Evolutionary conservation across 106 monocot genomes (phyloP), one percentile per base, ranked within the genome.

Genomic region (Apostasia shenzhenica): DNA sequence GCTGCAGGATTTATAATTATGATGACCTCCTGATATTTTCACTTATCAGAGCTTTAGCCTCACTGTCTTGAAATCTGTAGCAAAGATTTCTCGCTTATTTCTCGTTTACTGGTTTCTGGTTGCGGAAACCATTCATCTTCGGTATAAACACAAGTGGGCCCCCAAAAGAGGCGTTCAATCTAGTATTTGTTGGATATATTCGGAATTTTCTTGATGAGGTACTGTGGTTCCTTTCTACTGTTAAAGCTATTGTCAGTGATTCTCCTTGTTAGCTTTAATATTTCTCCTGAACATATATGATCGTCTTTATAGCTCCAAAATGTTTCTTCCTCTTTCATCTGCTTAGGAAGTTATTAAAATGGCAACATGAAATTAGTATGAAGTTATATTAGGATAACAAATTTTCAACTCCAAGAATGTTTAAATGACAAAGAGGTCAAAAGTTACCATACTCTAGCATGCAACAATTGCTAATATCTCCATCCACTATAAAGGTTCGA

Each of bases 101-200:
- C 26, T 26, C 26, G 26, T 26, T 26, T 26, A 26, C 26, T 26
- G 26, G 26, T 26, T 26, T 26, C 37, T 81, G 73, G 55, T 63
- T 75, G 78, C 66, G 85, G 88, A 61, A 76, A 55, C 41, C 46
- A 50, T 14, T 39, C 61, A 38, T 82, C 6, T 42, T 85, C 41
- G 79, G 73, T 66, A 42, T 61, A 41, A 62, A 65, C 14, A 26
- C 60, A 40, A 64, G 57, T 43, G 49, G 50, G 43, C 5, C 40
- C 5, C 57, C 42, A 4, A 74, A 67, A 39, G 82, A 85, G 65
- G 6, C 53, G 41, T 52, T 85, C 47, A 69, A 68, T 58, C 67
- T 88, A 57, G 49, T 85, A 5, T 26, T 88, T 37, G 71, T 88
- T 69, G 88, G 88, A 11, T 88, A 85, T 71, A 77, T 85, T 2